A percentile compares a stretch with the other conserved stretches of the same genome.
Conservation (phyloP, 768 basidiomycete species). For the Calocera viscosa region DNA sequence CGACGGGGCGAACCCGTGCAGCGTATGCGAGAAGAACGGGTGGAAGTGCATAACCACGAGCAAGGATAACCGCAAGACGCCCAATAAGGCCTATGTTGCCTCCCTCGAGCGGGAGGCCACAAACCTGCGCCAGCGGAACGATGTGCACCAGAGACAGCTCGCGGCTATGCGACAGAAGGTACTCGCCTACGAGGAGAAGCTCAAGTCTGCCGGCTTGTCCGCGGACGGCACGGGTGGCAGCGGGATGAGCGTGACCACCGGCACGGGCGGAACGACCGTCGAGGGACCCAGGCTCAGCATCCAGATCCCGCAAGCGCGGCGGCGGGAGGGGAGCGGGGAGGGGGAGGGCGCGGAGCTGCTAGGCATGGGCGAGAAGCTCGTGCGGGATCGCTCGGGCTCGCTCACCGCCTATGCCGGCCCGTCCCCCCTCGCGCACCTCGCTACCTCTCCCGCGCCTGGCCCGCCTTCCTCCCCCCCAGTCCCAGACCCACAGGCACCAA, state of each 20-base stretch:
- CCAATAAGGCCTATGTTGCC: background rate
- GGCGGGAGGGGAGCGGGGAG: background rate
- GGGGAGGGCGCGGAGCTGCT: background rate
- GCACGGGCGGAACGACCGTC: background rate
- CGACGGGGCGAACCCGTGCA: background rate
- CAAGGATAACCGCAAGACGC: constrained; percentile 5
- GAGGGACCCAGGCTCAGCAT: background rate
- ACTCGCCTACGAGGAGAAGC: background rate
- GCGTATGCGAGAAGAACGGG: background rate
- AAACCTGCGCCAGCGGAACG: background rate
- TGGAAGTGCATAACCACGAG: background rate
- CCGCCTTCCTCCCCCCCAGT: background rate
- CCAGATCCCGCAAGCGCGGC: background rate
- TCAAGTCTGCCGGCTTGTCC: background rate
- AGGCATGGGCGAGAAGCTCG: constrained; percentile 7
- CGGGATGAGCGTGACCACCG: background rate
- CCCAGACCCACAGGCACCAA: background rate
- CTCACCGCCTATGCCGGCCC: constrained; percentile 1
- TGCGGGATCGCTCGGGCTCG: background rate
- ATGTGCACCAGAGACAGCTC: background rate
- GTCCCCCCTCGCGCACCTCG: background rate
- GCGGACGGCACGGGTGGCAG: background rate
- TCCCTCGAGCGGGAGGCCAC: background rate
- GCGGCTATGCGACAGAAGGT: background rate
- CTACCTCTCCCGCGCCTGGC: background rate